These are phyloP conservation scores for Penicillium olsonii DNA, from an alignment of 2,329 filamentous ascomycete genomes.

Conservation along the genomic window DNA sequence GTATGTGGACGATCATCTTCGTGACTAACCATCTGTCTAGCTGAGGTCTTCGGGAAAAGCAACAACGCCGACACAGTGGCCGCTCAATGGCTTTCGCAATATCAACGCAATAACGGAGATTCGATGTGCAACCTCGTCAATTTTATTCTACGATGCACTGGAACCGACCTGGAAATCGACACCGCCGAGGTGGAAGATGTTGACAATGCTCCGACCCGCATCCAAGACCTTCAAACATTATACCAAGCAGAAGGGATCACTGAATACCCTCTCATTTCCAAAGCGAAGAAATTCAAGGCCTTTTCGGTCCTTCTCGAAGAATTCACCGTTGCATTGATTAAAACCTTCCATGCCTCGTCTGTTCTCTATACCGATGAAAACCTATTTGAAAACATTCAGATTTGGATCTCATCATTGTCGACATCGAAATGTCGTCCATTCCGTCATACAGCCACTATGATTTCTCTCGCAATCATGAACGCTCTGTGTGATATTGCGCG, in stretches of 20 bases:
- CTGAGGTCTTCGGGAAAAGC: constrained; percentile 60
- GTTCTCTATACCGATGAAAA: constrained; percentile 74
- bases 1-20: constrained; percentile 18
- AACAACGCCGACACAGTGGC: constrained; percentile 58
- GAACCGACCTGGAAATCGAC: constrained; percentile 77
- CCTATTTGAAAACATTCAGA: constrained; percentile 82
- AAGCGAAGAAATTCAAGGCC: constrained; percentile 70
- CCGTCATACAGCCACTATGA: constrained; percentile 87
- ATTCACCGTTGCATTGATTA: constrained; percentile 77
- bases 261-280: constrained; percentile 89
- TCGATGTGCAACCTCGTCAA: constrained; percentile 63
- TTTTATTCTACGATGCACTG: constrained; percentile 67
- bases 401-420: constrained; percentile 90
- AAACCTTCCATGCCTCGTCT: constrained; percentile 77
- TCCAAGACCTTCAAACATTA: constrained; percentile 83
- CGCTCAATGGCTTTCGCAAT: constrained; percentile 59
- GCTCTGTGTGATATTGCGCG: constrained; percentile 73
- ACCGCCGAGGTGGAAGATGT: constrained; percentile 84
- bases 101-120: constrained; percentile 56
- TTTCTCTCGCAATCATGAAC: constrained; percentile 76
- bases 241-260: constrained; percentile 81
- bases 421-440: constrained; percentile 86
- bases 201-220: constrained; percentile 76
- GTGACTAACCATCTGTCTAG: constrained; percentile 37
- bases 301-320: constrained; percentile 76